A percentile compares a stretch with the other conserved stretches of the same genome.
Conservation (phyloP, 257 asterid species). For the Solanum chmielewskii region DNA sequence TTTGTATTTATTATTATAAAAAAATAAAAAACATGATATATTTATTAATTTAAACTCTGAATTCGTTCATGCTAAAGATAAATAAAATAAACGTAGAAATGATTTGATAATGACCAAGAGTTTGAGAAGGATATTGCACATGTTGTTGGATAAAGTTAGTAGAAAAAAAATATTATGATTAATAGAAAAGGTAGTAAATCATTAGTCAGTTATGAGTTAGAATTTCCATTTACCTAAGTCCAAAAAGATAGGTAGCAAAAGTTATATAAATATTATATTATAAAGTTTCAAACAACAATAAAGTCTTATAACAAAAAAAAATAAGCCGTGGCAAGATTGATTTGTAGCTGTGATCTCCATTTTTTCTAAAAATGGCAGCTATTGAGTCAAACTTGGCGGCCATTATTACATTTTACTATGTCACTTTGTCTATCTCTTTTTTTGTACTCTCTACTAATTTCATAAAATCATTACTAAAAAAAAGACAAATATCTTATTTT, state of each 20-base stretch:
- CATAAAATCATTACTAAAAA: neutral
- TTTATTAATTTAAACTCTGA: neutral
- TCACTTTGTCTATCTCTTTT: neutral
- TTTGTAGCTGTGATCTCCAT: neutral
- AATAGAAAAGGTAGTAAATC: neutral
- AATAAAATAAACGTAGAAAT: neutral
- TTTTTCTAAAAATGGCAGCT: neutral
- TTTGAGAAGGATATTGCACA: neutral
- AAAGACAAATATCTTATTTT: neutral
- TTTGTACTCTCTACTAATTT: neutral
- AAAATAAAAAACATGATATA: neutral
- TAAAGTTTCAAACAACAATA: neutral
- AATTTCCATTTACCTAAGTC: neutral
- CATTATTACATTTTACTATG: neutral
- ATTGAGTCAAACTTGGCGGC: neutral
- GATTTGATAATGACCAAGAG: neutral
- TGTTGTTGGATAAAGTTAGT: neutral
- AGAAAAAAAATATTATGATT: neutral
- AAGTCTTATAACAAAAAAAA: neutral
- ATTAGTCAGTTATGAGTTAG: neutral
- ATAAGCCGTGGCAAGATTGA: neutral
- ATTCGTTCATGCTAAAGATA: neutral
- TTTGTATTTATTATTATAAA: rapidly evolving
- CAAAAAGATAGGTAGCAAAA: neutral
- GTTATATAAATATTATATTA: neutral